phyloP scores from a whole-genome alignment of 257 asterid genomes.

The Nicotiana knightiana region DNA sequence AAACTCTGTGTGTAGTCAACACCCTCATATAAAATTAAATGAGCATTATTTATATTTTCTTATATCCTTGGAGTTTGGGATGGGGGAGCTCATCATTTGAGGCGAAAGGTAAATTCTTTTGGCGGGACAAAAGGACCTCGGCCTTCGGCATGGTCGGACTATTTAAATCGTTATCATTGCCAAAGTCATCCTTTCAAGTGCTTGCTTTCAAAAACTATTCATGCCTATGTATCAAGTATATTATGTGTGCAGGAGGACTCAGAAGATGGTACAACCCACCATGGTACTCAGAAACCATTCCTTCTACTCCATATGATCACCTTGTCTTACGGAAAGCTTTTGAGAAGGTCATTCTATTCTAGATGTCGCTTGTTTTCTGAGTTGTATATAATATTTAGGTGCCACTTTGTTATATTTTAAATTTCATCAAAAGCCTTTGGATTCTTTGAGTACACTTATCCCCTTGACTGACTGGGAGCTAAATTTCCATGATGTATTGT shows the following conservation, averaged over 20 bases:
- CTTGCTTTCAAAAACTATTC: neutral
- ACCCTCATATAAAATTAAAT: neutral
- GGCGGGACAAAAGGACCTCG: neutral
- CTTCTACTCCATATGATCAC: conserved; percentile 69
- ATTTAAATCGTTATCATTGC: neutral
- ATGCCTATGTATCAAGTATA: conserved; percentile 1
- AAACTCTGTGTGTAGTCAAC: neutral
- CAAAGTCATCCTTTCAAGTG: neutral
- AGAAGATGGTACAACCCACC: conserved; percentile 97
- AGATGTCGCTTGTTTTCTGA: neutral
- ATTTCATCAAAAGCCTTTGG: neutral
- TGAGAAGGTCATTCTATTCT: conserved; percentile 68
- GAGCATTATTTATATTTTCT: neutral
- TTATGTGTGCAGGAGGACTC: conserved; percentile 56
- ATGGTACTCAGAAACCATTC: conserved; percentile 78
- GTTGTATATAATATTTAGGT: neutral
- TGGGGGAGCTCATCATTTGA: neutral
- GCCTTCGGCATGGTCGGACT: neutral
- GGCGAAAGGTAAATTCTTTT: neutral
- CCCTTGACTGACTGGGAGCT: neutral
- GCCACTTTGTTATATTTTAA: neutral
- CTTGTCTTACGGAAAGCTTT: conserved; percentile 75
- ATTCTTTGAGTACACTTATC: neutral
- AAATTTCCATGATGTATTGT: neutral
- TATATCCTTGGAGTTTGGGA: neutral